These are phyloP conservation scores for Gracilaria vermiculophylla DNA, from an alignment of 23 red algal genomes.

Conservation along the genomic window DNA sequence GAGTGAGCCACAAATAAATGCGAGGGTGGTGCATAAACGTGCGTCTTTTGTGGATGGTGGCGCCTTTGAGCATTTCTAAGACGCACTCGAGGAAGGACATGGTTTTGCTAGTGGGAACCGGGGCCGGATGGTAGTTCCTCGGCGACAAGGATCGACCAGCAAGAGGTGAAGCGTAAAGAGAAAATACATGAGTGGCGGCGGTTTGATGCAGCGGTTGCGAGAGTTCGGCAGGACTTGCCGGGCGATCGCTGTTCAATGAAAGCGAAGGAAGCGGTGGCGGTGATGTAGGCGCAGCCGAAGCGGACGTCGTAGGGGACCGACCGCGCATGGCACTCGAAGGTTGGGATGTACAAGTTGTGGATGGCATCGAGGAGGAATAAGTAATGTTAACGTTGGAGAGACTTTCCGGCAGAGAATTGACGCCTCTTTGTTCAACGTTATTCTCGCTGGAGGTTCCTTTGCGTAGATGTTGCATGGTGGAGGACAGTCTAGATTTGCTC, in stretches of 20 bases:
- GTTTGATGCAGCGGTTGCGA: background rate
- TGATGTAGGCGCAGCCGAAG: background rate
- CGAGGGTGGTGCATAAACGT: conserved; percentile 41
- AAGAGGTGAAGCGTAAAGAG: background rate
- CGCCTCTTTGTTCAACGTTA: background rate
- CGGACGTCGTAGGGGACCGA: background rate
- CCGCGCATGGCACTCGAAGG: background rate
- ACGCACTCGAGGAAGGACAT: conserved; percentile 78
- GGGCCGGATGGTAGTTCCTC: background rate
- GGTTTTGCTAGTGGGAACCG: conserved; percentile 14
- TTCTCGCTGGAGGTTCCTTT: conserved; percentile 7
- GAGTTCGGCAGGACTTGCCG: background rate
- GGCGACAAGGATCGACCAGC: background rate
- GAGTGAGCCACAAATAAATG: conserved; percentile 45
- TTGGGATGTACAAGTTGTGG: background rate
- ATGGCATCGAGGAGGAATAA: background rate
- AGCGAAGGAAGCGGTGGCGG: background rate
- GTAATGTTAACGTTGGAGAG: background rate
- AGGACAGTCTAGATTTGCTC: background rate
- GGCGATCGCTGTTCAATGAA: background rate
- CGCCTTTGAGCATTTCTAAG: conserved; percentile 53
- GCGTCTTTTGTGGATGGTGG: conserved; percentile 1
- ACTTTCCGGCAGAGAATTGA: background rate
- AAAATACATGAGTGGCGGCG: background rate
- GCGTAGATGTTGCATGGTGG: conserved; percentile 5